These are phyloP conservation scores for Tricholoma hemisulphureum DNA, from an alignment of 768 basidiomycete genomes.

Conservation along the genomic window DNA sequence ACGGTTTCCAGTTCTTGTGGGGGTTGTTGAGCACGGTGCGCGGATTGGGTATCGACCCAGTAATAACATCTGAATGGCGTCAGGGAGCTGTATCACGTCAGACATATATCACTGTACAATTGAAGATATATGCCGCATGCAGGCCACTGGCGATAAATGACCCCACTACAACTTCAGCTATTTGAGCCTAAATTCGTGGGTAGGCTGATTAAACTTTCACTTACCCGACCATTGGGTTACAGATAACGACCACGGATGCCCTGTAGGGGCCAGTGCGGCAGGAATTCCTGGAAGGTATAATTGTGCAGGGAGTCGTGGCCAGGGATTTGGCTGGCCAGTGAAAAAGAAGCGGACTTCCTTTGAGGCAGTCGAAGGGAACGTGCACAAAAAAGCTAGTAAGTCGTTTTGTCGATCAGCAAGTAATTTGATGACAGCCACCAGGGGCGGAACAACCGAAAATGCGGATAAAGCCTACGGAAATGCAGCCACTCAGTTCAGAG, in stretches of 20 bases:
- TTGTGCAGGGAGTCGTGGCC: background rate
- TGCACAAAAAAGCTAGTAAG: background rate
- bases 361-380: background rate
- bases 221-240: background rate
- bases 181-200: background rate
- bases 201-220: background rate
- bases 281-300: background rate
- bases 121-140: background rate
- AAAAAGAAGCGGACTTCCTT: background rate
- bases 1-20: conserved; percentile 16
- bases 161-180: background rate
- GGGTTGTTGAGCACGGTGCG: conserved; percentile 10
- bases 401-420: background rate
- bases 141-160: background rate
- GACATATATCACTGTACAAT: background rate
- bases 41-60: conserved; percentile 10
- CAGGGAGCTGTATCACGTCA: background rate
- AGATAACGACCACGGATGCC: background rate
- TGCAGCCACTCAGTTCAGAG: background rate
- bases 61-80: conserved; percentile 8
- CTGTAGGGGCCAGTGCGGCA: background rate
- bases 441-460: conserved; percentile 7
- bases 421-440: conserved; percentile 1
- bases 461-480: conserved; percentile 2
- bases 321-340: background rate